Conservation (phyloP, 768 basidiomycete species). For the Collybia sp. region DNA sequence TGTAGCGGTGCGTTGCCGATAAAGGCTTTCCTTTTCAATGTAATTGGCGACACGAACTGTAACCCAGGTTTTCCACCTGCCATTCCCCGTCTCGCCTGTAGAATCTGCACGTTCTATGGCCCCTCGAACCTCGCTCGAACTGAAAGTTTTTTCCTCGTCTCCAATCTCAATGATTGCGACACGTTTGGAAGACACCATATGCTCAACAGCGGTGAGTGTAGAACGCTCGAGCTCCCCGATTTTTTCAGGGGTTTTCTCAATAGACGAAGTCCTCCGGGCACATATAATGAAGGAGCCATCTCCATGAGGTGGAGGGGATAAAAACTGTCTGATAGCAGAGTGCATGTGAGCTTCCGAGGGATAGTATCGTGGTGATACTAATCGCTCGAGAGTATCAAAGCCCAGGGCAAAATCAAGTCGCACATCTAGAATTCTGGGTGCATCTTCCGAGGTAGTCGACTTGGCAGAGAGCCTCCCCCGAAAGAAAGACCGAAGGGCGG, state of each 20-base stretch:
- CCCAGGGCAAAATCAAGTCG: constrained; percentile 74
- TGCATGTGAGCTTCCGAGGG: constrained; percentile 49
- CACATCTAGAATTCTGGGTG: constrained; percentile 13
- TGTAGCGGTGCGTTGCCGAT: not conserved
- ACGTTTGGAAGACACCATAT: constrained; percentile 46
- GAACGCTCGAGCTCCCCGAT: constrained; percentile 6
- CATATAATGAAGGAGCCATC: constrained; percentile 57
- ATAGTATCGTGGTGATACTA: constrained; percentile 78
- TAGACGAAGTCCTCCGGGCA: constrained; percentile 36
- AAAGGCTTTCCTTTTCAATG: constrained; percentile 12
- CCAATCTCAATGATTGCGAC: constrained; percentile 63
- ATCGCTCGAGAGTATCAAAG: constrained; percentile 78
- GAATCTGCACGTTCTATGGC: constrained; percentile 26
- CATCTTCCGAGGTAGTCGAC: not conserved
- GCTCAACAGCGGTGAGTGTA: constrained; percentile 28
- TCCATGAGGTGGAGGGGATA: constrained; percentile 38
- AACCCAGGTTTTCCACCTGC: constrained; percentile 14
- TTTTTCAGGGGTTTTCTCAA: constrained; percentile 2
- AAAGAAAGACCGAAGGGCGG: constrained; percentile 49
- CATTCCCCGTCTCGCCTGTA: not conserved
- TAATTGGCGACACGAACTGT: constrained; percentile 12
- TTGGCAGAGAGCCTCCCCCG: constrained; percentile 23
- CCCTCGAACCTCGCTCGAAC: constrained; percentile 65
- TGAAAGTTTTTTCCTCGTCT: constrained; percentile 48
- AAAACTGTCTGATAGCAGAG: constrained; percentile 48